phyloP scores from a whole-genome alignment of 305 asterid genomes.

The Coffea humblotiana region DNA sequence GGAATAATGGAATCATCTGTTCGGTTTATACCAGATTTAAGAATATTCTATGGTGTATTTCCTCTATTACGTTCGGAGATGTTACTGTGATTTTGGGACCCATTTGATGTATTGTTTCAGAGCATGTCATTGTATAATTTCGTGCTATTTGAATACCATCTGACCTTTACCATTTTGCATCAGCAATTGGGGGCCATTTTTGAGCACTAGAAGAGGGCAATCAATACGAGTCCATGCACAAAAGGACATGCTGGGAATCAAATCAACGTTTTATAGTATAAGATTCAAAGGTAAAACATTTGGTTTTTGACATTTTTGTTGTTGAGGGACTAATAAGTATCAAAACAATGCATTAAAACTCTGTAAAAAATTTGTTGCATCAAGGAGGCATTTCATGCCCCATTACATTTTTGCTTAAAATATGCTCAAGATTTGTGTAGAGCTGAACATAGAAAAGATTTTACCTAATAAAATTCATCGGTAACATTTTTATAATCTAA shows the following conservation, averaged over 20 bases:
- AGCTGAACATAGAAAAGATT: background rate
- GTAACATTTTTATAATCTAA: no score
- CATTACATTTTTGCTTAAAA: background rate
- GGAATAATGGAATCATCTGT: constrained; percentile 24
- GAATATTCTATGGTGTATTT: constrained; percentile 30
- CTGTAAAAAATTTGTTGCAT: background rate
- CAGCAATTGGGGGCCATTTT: background rate
- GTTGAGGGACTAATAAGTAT: background rate
- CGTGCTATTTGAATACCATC: no score
- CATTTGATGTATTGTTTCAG: no score
- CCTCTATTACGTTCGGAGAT: background rate
- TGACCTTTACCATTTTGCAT: background rate
- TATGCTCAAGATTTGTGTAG: background rate
- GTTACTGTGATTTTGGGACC: background rate
- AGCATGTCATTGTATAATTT: no score
- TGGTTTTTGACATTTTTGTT: background rate
- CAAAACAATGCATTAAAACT: background rate
- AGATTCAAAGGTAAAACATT: background rate
- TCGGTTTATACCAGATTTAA: constrained; percentile 24
- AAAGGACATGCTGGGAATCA: background rate
- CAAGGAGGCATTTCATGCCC: background rate
- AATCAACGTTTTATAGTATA: background rate
- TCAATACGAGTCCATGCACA: background rate
- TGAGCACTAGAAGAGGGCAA: background rate
- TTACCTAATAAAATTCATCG: background rate